Conservation (phyloP, 306 rosid species). For the Bauhinia variegata region DNA sequence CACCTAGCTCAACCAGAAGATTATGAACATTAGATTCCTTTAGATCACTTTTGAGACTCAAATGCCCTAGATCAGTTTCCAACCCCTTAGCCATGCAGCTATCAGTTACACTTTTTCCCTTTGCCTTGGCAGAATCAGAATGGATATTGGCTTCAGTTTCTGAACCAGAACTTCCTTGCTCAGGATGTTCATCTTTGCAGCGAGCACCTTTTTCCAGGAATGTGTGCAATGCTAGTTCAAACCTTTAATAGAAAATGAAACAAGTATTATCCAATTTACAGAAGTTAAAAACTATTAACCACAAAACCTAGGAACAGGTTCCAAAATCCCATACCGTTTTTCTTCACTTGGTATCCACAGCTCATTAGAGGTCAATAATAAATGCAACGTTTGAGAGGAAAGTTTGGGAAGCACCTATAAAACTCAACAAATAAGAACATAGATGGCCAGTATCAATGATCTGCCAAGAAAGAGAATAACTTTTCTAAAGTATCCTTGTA, state of each 20-base stretch:
- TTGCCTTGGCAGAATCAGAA: slow-evolving; percentile 54
- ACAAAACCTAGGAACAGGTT: slow-evolving; percentile 36
- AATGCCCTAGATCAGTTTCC: slow-evolving; percentile 66
- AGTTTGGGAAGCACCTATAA: slow-evolving; percentile 91
- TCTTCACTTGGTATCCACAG: slow-evolving; percentile 92
- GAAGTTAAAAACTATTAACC: slow-evolving; percentile 39
- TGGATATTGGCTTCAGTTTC: slow-evolving; percentile 55
- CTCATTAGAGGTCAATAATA: slow-evolving; percentile 79
- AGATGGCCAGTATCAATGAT: background rate
- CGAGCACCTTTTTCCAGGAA: slow-evolving; percentile 73
- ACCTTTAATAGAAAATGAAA: slow-evolving; percentile 52
- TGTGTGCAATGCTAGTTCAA: slow-evolving; percentile 77
- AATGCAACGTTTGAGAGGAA: slow-evolving; percentile 87
- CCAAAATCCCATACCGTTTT: slow-evolving; percentile 61
- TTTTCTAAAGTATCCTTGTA: too few relatives aligned
- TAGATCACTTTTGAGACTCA: slow-evolving; percentile 55
- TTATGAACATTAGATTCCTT: slow-evolving; percentile 55
- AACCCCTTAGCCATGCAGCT: slow-evolving; percentile 52
- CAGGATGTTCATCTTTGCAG: slow-evolving; percentile 71
- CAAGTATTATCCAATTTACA: slow-evolving; percentile 32
- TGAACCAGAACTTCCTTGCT: slow-evolving; percentile 63
- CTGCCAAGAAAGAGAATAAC: too few relatives aligned
- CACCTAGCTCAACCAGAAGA: slow-evolving; percentile 70
- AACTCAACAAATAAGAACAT: slow-evolving; percentile 5
- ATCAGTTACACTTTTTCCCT: slow-evolving; percentile 56